Evolutionary conservation across 2,329 filamentous ascomycete species (phyloP).

Genomic region (Xylaria sp.): DNA sequence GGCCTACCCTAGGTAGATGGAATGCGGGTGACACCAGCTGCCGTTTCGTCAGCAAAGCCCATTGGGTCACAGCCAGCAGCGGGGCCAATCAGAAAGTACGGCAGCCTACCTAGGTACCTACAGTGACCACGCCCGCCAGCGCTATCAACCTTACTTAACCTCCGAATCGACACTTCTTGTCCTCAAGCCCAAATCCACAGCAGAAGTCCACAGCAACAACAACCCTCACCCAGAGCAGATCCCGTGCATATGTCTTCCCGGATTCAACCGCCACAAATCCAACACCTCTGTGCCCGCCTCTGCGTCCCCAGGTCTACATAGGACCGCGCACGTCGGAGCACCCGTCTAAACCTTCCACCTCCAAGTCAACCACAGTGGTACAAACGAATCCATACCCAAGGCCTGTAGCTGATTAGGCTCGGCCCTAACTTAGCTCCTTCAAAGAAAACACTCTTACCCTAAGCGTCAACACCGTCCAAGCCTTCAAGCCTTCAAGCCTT

Average conservation of each 20-base stretch:
- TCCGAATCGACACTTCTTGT: constrained; percentile 4
- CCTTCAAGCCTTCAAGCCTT: background rate
- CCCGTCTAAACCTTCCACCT: background rate
- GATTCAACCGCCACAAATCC: constrained; percentile 1
- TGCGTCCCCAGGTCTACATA: background rate
- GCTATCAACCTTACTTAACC: background rate
- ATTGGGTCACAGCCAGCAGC: background rate
- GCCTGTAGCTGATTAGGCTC: constrained; percentile 10
- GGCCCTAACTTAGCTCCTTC: constrained; percentile 5
- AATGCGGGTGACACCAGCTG: constrained; percentile 19
- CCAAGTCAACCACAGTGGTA: background rate
- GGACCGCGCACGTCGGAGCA: background rate
- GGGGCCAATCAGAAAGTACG: background rate
- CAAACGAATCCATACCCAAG: constrained; percentile 8
- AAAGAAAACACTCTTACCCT: constrained; percentile 2
- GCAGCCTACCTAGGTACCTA: no score
- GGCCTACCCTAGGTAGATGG: background rate
- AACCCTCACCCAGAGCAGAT: constrained; percentile 14
- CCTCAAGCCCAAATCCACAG: background rate
- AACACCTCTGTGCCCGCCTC: background rate
- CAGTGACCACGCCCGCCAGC: background rate
- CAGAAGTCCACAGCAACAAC: background rate
- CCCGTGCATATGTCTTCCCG: constrained; percentile 13
- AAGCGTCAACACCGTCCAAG: background rate
- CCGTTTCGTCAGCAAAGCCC: background rate